Base-by-base conservation (phyloP, 2,329 filamentous ascomycete genomes). In the Verticillium albo-atrum region DNA sequence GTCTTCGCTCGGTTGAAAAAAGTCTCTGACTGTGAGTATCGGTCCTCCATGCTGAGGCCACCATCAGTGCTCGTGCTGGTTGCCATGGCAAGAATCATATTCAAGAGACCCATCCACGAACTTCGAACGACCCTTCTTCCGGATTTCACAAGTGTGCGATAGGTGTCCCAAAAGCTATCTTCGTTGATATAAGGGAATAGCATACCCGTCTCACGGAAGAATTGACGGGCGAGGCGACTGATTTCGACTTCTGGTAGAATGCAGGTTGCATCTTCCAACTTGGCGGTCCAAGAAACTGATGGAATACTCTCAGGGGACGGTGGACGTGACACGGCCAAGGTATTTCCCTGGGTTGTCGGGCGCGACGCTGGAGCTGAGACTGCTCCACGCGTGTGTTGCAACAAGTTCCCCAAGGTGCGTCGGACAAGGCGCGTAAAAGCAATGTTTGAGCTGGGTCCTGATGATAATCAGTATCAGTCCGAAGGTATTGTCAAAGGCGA, bases 21-120 rank as follows among this genome's bases (percentile, higher is more conserved):
- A 1, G 78, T 64, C 17, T 82, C 74, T 0, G 79, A 79, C 23
- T 75, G 67, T 17, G 69, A 66, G 25, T 71, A 70, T 26, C 77
- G 69, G 32, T 76, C 68, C 25, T 71, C 67, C 1, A 74, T 66
- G 5, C 66, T 69, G 7, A 72, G 59, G 6, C 68, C 67, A 2
- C 59, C 63, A 28, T 69, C 67, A 6, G 68, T 65, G 9, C 66
- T 70, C 1, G 73, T 71, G 20, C 72, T 77, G 14, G 71, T 74
- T 0, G 78, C 75, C 70, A 83, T 77, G 1, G 80, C 79, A 1
- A 83, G 68, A 0, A 83, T 73, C 58, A 82, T 78, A 55, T 83
- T 82, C 0, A 83, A 64, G 3, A 82, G 63, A 0, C 78, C 79
- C 0, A 83, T 71, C 81, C 80, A 83, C 0, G 79, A 77, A n/a